Evolutionary conservation across 1,139 yeast species (phyloP).

Genomic region (Zhuliangozyma parablackwelliae): DNA sequence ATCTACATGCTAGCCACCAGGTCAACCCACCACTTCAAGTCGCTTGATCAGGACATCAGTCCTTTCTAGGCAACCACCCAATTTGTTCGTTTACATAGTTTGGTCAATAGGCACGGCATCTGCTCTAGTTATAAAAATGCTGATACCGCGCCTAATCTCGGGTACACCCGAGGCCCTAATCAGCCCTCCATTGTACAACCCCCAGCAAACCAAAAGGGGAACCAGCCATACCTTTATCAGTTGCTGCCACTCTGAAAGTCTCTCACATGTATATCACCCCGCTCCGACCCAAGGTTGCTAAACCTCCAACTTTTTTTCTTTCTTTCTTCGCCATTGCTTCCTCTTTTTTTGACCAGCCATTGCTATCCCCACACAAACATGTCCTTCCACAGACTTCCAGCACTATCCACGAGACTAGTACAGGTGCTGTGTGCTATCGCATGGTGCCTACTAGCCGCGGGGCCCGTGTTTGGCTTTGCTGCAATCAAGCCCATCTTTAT

Average conservation of each 20-base stretch:
- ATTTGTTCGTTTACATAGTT: no score
- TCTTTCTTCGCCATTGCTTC: neutral
- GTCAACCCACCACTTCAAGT: conserved; percentile 28
- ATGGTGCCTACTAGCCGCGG: conserved; percentile 91
- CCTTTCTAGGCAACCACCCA: conserved; percentile 21
- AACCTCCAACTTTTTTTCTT: neutral
- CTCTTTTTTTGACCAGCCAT: neutral
- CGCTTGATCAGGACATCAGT: conserved; percentile 33
- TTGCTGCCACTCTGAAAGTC: no score
- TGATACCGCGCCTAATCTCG: no score
- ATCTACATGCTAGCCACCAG: conserved; percentile 26
- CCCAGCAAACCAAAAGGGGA: no score
- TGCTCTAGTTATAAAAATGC: no score
- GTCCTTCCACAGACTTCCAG: conserved; percentile 8
- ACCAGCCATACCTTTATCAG: no score
- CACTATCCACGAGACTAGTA: conserved; percentile 18
- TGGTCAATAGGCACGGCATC: no score
- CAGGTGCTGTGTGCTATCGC: conserved; percentile 57
- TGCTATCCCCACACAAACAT: neutral
- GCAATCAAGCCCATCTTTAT: conserved; percentile 83
- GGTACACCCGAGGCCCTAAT: no score
- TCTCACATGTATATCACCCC: no score
- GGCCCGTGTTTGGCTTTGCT: conserved; percentile 92
- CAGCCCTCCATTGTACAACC: no score
- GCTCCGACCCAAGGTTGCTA: no score